These are phyloP conservation scores for Yamadazyma paraphyllophila DNA, from an alignment of 805 yeast species.

Conservation along the genomic window DNA sequence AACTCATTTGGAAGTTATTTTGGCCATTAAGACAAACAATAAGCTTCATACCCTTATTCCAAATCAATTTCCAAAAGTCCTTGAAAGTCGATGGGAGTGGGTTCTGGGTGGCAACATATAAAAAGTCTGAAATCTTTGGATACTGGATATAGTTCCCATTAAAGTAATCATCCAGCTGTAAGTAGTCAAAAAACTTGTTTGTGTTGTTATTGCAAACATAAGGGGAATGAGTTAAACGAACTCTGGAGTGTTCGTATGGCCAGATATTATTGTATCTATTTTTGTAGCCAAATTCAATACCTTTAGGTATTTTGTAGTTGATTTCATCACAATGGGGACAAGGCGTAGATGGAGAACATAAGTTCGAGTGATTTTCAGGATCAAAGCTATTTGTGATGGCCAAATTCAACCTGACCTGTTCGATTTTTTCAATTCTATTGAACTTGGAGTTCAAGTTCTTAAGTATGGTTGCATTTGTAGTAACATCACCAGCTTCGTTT, in stretches of 20 bases:
- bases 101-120: constrained; percentile 46
- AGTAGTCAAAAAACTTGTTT: constrained; percentile 10
- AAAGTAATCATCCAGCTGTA: constrained; percentile 37
- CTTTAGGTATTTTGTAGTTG: constrained; percentile 39
- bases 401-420: constrained; percentile 35
- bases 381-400: constrained; percentile 22
- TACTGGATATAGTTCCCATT: constrained; percentile 44
- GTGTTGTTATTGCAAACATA: neutral
- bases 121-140: constrained; percentile 20
- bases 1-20: constrained; percentile 12
- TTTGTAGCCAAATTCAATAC: constrained; percentile 44
- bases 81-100: constrained; percentile 41
- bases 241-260: constrained; percentile 51
- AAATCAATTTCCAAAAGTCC: constrained; percentile 43
- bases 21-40: constrained; percentile 35
- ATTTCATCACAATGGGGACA: constrained; percentile 44
- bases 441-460: constrained; percentile 29
- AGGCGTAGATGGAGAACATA: constrained; percentile 40
- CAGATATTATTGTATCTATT: constrained; percentile 46
- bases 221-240: constrained; percentile 27
- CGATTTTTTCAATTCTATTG: constrained; percentile 37
- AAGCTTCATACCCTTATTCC: constrained; percentile 32
- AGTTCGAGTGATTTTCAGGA: constrained; percentile 15
- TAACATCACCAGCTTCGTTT: neutral
- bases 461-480: constrained; percentile 21